phyloP scores from a whole-genome alignment of 1,284 basidiomycete species.

The Mrakiaceae sp. region DNA sequence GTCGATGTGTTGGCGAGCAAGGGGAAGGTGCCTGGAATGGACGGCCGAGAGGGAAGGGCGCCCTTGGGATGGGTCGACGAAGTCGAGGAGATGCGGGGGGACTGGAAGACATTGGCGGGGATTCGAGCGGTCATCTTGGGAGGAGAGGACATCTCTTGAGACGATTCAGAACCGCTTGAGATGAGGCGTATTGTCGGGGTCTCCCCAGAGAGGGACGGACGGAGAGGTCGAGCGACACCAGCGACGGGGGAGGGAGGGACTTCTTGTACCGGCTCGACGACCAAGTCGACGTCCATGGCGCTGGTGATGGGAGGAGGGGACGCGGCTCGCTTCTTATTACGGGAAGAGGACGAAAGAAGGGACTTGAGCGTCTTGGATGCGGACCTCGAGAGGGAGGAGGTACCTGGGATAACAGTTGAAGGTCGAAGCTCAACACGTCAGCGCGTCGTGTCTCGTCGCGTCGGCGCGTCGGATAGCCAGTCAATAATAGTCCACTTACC shows the following conservation, averaged over 20 bases:
- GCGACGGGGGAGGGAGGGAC: background rate
- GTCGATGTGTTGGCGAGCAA: background rate
- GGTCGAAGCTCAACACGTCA: background rate
- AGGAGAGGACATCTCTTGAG: too few relatives aligned
- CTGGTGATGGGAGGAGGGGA: background rate
- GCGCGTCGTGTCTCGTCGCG: background rate
- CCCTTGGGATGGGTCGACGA: too few relatives aligned
- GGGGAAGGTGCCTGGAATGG: slow-evolving; percentile 8
- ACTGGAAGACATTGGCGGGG: too few relatives aligned
- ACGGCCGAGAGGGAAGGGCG: too few relatives aligned
- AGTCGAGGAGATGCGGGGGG: too few relatives aligned
- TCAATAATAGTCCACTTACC: background rate
- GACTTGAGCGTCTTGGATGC: slow-evolving; percentile 11
- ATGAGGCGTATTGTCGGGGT: slow-evolving; percentile 9
- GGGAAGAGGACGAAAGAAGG: background rate
- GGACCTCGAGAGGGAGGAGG: background rate
- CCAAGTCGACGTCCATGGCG: slow-evolving; percentile 1
- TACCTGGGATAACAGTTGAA: background rate
- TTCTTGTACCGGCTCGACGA: background rate
- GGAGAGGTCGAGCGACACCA: background rate
- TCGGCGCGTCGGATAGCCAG: background rate
- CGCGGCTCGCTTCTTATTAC: background rate
- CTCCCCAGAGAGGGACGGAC: background rate
- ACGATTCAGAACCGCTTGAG: background rate
- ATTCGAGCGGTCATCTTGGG: too few relatives aligned